Conservation (phyloP, 208 protist genomes). For the Wallacemonas sp. region DNA sequence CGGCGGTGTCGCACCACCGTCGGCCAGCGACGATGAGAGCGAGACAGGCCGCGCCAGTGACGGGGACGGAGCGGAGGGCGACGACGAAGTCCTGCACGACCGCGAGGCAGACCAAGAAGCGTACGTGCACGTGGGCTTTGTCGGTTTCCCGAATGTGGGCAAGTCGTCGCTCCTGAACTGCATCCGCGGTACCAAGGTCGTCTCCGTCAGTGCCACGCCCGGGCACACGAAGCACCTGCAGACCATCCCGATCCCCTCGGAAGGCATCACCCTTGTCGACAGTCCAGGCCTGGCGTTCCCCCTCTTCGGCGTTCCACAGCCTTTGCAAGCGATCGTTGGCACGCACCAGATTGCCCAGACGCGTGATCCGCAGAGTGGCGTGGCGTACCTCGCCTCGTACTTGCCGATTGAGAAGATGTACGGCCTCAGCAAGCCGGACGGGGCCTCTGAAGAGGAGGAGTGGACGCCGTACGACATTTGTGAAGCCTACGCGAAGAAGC, state of each 20-base stretch:
- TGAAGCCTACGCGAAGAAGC: slow-evolving; percentile 92
- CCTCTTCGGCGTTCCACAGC: slow-evolving; percentile 62
- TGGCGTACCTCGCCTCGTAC: slow-evolving; percentile 90
- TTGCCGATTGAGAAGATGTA: slow-evolving; percentile 91
- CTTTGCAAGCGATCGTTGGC: slow-evolving; percentile 93
- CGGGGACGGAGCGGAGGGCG: neutral
- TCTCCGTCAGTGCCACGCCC: slow-evolving; percentile 91
- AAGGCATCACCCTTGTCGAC: slow-evolving; percentile 92
- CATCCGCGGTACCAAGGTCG: slow-evolving; percentile 94
- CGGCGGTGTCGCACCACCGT: neutral
- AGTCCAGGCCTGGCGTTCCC: slow-evolving; percentile 95
- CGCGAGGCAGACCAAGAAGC: slow-evolving; percentile 20
- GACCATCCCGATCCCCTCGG: slow-evolving; percentile 90
- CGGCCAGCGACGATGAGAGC: slow-evolving; percentile 8
- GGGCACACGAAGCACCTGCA: slow-evolving; percentile 98
- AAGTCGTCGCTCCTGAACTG: slow-evolving; percentile 97
- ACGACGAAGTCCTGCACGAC: slow-evolving; percentile 16
- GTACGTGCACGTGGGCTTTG: slow-evolving; percentile 75
- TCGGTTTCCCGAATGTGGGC: slow-evolving; percentile 94
- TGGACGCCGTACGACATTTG: slow-evolving; percentile 92
- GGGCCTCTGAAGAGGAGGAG: slow-evolving; percentile 29
- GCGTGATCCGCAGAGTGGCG: slow-evolving; percentile 92
- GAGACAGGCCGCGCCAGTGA: neutral
- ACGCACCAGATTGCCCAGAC: slow-evolving; percentile 97
- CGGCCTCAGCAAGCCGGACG: slow-evolving; percentile 70